Percentiles rank a stretch among this genome's conserved stretches.
phyloP scores from a whole-genome alignment of 768 basidiomycete species.

The Lanmaoa pseudosensibilis region DNA sequence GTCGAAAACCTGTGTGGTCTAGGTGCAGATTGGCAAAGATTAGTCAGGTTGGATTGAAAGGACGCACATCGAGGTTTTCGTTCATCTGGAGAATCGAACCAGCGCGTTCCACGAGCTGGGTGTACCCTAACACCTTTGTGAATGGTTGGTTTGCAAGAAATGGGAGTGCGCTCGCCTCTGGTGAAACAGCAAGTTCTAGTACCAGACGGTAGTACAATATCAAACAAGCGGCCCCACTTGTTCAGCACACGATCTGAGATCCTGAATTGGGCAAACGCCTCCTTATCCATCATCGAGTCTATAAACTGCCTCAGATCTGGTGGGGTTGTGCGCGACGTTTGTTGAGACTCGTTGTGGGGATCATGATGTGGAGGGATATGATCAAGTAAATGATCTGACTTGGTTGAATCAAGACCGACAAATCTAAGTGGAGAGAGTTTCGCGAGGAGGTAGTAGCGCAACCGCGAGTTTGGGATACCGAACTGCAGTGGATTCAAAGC shows the following conservation, averaged over 20 bases:
- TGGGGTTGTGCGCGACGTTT: neutral
- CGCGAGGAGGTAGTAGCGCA: conserved; percentile 79
- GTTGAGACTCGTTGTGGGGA: conserved; percentile 9
- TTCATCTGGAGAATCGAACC: conserved; percentile 79
- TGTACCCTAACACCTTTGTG: conserved; percentile 56
- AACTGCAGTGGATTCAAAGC: conserved; percentile 76
- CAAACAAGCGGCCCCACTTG: conserved; percentile 80
- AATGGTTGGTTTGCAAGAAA: neutral
- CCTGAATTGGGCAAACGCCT: conserved; percentile 27
- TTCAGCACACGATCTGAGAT: conserved; percentile 62
- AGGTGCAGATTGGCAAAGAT: conserved; percentile 1
- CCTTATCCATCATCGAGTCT: conserved; percentile 10
- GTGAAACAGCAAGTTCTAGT: conserved; percentile 78
- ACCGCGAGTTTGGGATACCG: conserved; percentile 77
- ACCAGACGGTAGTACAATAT: conserved; percentile 68
- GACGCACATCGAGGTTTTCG: conserved; percentile 58
- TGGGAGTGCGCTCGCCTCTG: conserved; percentile 45
- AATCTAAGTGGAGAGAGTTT: conserved; percentile 47
- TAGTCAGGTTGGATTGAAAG: neutral
- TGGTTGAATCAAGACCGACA: conserved; percentile 16
- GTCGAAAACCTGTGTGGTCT: conserved; percentile 66
- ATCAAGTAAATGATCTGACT: conserved; percentile 40
- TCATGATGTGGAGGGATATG: conserved; percentile 53
- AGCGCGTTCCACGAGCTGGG: conserved; percentile 71
- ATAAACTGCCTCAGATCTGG: conserved; percentile 13